Evolutionary conservation across 2,329 filamentous ascomycete genomes (phyloP).

Genomic region (Zymoseptoria pseudotritici): DNA sequence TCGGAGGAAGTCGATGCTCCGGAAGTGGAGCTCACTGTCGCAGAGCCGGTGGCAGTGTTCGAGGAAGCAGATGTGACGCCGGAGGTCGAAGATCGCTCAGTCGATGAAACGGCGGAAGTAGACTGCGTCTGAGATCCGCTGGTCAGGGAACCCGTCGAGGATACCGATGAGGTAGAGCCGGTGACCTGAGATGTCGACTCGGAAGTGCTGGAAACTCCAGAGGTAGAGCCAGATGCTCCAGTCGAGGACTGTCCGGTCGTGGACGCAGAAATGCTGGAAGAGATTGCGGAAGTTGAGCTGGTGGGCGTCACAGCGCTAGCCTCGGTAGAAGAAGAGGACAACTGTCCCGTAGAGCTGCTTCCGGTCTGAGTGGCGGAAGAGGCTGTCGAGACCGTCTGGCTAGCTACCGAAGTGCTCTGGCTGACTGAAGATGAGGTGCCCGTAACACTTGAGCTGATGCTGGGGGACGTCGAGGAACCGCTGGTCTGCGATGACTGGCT

Average conservation of each 20-base stretch:
- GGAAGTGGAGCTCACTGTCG: no score
- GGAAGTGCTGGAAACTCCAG: background rate
- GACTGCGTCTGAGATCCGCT: no score
- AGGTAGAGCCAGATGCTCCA: background rate
- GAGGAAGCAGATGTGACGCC: no score
- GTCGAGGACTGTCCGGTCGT: background rate
- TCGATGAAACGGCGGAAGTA: no score
- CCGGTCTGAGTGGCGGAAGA: no score
- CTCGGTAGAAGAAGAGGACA: background rate
- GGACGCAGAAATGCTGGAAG: background rate
- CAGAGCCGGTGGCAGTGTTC: no score
- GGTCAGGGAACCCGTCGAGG: no score
- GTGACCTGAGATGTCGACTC: background rate
- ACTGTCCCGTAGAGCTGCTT: no score
- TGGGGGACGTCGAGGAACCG: background rate
- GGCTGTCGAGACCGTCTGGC: no score
- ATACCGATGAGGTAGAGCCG: no score
- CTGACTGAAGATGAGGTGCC: background rate
- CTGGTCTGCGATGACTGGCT: background rate
- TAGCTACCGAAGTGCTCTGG: background rate
- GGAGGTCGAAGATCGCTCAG: no score
- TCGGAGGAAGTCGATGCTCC: no score
- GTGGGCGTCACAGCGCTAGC: background rate
- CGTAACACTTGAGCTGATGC: background rate
- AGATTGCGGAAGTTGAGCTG: background rate